Conservation (phyloP, 2,329 filamentous ascomycete genomes). For the Curvularia verruculosa region DNA sequence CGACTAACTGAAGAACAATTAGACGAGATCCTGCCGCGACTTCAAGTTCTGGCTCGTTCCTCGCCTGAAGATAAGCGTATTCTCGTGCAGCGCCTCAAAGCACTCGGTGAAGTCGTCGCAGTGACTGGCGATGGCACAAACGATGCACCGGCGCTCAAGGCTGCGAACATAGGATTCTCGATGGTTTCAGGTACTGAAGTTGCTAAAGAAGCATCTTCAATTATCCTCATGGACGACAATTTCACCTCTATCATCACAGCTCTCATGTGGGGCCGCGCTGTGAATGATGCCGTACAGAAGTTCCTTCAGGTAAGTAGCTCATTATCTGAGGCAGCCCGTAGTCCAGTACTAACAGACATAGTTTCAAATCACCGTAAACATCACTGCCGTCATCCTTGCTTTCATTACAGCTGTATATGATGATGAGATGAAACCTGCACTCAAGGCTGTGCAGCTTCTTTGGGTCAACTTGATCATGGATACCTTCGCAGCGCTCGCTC, state of each 20-base stretch:
- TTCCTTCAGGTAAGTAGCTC: constrained; percentile 71
- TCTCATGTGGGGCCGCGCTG: constrained; percentile 92
- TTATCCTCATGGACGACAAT: constrained; percentile 97
- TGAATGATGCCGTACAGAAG: constrained; percentile 98
- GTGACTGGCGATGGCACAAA: constrained; percentile 99
- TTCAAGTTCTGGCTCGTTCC: constrained; percentile 92
- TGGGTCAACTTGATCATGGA: constrained; percentile 99
- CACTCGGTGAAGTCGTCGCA: constrained; percentile 86
- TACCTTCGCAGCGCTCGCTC: constrained; percentile 88
- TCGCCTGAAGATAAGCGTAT: constrained; percentile 95
- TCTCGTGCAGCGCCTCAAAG: constrained; percentile 91
- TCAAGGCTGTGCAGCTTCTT: constrained; percentile 92
- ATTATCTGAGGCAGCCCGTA: background rate
- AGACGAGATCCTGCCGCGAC: constrained; percentile 77
- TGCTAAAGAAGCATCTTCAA: constrained; percentile 91
- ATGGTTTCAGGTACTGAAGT: constrained; percentile 97
- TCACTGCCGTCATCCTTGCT: constrained; percentile 96
- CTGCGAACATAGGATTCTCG: constrained; percentile 95
- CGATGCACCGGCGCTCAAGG: constrained; percentile 94
- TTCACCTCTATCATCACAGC: constrained; percentile 95
- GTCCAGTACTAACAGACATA: constrained; percentile 13
- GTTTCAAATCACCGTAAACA: constrained; percentile 97
- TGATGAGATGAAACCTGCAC: constrained; percentile 80
- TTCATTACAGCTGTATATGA: constrained; percentile 95
- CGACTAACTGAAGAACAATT: constrained; percentile 76